Conservation (phyloP, 192 early-diverging fungal species). For the Umbelopsis isabellina region DNA sequence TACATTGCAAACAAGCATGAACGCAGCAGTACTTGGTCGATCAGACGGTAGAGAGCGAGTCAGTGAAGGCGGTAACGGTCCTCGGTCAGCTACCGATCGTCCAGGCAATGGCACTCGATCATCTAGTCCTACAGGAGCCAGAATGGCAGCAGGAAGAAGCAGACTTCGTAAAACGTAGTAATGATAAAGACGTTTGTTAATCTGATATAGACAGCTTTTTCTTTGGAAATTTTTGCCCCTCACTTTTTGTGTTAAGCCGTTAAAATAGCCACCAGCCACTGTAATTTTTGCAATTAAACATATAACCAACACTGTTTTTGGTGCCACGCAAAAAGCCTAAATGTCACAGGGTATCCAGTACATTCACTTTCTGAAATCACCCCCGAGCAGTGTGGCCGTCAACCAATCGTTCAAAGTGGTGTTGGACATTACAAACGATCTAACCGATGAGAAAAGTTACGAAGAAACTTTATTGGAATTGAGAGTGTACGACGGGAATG, state of each 20-base stretch:
- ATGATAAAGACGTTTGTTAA: not conserved
- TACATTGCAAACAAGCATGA: not conserved
- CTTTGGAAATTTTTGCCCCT: no score
- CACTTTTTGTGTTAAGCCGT: no score
- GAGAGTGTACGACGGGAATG: not conserved
- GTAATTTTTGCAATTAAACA: no score
- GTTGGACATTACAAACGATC: conserved; percentile 37
- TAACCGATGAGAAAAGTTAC: conserved; percentile 29
- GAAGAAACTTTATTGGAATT: not conserved
- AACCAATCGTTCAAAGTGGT: conserved; percentile 33
- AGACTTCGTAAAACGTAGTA: conserved; percentile 8
- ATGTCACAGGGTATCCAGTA: conserved; percentile 22
- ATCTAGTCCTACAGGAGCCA: conserved; percentile 1
- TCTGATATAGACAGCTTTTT: not conserved
- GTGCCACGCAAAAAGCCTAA: not conserved
- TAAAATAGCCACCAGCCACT: no score
- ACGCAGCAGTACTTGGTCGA: not conserved
- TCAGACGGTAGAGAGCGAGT: conserved; percentile 1
- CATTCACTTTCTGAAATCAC: conserved; percentile 37
- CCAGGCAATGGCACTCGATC: not conserved
- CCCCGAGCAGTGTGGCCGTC: conserved; percentile 17
- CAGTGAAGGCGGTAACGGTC: not conserved
- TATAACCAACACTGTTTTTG: no score
- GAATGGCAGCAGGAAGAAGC: conserved; percentile 7
- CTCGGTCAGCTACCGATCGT: not conserved